Evolutionary conservation across 2,329 filamentous ascomycete genomes (phyloP), one percentile per base, ranked within the genome.

Genomic region (Dothiorella sarmentorum): DNA sequence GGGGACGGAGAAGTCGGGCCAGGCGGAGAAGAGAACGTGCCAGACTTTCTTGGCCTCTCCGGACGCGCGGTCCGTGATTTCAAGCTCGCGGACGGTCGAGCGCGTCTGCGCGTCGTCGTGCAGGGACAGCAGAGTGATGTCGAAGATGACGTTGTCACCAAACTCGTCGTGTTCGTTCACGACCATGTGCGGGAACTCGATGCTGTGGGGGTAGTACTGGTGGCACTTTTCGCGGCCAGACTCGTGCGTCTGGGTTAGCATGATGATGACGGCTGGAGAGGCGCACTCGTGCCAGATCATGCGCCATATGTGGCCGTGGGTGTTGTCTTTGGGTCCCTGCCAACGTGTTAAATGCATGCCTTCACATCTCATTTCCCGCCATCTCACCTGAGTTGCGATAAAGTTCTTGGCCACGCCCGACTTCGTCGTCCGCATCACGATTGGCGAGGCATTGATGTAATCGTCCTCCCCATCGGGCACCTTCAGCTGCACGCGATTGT

Each of bases 221-320:
- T 84, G 90, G 74, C 93, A 97, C 73, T 97, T 96, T 72, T 95
- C 85, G 67, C 83, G 78, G 60, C 84, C 82, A 29, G 82, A 80
- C 73, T 97, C 93, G 68, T 89, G 82, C 24, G 91, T 93, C 70
- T 91, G 90, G 2, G 93, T 99, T 62, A 99, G 83, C 90, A 97
- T 97, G 59, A 97, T 87, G 56, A 97, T 87, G 59, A 97, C 90
- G 1, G 85, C 91, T 1, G 75, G 72, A 26, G 68, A 70, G 2
- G 88, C 85, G n/a, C 80, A 84, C 73, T 95, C 90, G 67, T 95
- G 87, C 71, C 90, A 89, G 33, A 97, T 80, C 94, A 99, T 99
- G 69, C 94, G 90, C 90, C 93, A 99, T 64, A 96, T 89, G 69
- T 96, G 91, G 64, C 86, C 84, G 58, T 88, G 81, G 15, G 89